Evolutionary conservation across 495 filamentous ascomycete genomes (phyloP).

Genomic region (Terfezia claveryi): DNA sequence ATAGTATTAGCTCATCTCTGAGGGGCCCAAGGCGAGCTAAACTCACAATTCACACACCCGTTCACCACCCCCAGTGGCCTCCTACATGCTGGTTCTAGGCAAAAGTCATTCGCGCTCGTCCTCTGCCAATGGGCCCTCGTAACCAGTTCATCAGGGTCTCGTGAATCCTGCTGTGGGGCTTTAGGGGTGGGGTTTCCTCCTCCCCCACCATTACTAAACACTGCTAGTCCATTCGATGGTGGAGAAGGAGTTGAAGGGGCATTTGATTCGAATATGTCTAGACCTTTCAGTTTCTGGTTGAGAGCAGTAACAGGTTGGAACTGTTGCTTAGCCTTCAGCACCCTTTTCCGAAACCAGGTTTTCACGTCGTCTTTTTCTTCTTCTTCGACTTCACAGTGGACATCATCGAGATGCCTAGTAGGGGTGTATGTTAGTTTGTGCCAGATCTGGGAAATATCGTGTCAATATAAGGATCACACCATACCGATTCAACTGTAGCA

Average conservation of each 20-base stretch:
- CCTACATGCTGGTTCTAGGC: conserved; percentile 70
- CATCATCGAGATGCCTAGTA: conserved; percentile 70
- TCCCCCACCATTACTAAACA: background rate
- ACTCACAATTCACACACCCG: conserved; percentile 60
- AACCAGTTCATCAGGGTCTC: conserved; percentile 80
- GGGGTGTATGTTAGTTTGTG: conserved; percentile 7
- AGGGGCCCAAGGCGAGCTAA: background rate
- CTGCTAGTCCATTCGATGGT: conserved; percentile 7
- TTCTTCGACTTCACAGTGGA: conserved; percentile 80
- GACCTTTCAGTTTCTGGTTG: conserved; percentile 90
- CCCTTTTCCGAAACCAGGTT: conserved; percentile 93
- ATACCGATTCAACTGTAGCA: conserved; percentile 79
- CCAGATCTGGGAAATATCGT: background rate
- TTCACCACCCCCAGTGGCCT: conserved; percentile 53
- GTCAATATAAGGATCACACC: background rate
- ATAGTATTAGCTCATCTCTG: background rate
- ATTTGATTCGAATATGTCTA: conserved; percentile 95
- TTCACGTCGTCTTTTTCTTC: conserved; percentile 90
- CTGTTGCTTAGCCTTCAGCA: conserved; percentile 66
- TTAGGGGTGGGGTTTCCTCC: conserved; percentile 15
- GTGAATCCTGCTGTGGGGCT: conserved; percentile 5
- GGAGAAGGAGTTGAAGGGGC: conserved; percentile 21
- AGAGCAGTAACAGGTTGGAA: conserved; percentile 83
- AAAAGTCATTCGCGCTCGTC: conserved; percentile 46
- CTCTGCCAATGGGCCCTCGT: conserved; percentile 76